Conservation (phyloP, 306 rosid species). For the Trifolium fragiferum region DNA sequence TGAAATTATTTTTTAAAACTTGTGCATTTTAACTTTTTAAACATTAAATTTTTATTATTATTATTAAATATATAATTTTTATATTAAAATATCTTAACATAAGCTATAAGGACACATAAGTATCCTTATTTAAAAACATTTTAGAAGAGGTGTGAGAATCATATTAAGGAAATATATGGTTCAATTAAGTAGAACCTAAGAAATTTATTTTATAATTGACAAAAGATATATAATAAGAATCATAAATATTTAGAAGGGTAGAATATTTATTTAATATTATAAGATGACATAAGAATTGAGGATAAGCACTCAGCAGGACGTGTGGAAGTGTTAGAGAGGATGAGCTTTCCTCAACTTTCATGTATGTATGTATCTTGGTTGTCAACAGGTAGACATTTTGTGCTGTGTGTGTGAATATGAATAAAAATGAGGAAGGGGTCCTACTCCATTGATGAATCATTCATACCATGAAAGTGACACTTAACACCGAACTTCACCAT, state of each 20-base stretch:
- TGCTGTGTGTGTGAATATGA: neutral
- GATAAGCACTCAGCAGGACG: constrained; percentile 30
- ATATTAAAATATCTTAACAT: no score
- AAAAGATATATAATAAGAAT: neutral
- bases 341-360: neutral
- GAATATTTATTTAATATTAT: neutral
- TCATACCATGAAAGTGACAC: constrained; percentile 18
- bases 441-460: neutral
- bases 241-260: neutral
- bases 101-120: no score
- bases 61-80: no score
- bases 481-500: constrained; percentile 16
- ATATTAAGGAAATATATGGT: no score
- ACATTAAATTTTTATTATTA: no score
- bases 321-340: constrained; percentile 26
- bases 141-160: no score
- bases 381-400: constrained; percentile 29
- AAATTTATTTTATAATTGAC: neutral
- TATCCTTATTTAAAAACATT: no score
- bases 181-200: neutral
- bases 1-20: no score
- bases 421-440: constrained; percentile 2
- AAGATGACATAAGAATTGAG: neutral
- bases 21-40: no score
- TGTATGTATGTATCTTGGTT: neutral